Evolutionary conservation across 768 basidiomycete species (phyloP).

Genomic region (Lactarius hatsudake): DNA sequence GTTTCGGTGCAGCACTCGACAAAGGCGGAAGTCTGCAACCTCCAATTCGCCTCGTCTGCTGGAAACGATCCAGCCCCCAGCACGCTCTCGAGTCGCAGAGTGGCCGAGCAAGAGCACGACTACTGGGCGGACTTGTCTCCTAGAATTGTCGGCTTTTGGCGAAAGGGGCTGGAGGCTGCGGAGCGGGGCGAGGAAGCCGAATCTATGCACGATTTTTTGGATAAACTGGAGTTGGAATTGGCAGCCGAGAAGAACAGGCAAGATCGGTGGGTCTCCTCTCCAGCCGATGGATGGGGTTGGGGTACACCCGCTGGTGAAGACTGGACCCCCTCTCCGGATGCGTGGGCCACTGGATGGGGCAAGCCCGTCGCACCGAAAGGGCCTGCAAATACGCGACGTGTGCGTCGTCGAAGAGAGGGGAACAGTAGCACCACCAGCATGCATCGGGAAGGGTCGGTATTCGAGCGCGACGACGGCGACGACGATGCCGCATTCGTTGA

Average conservation of each 20-base stretch:
- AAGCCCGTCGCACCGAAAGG: background rate
- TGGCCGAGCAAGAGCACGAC: conserved; percentile 18
- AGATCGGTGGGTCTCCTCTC: conserved; percentile 8
- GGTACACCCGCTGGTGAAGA: conserved; percentile 20
- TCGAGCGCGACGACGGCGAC: conserved; percentile 11
- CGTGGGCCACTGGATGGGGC: conserved; percentile 17
- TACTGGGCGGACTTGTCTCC: conserved; percentile 26
- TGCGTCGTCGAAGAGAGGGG: conserved; percentile 12
- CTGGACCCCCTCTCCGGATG: conserved; percentile 21
- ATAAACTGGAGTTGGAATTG: conserved; percentile 21
- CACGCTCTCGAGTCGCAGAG: conserved; percentile 7
- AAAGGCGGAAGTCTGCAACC: conserved; percentile 21
- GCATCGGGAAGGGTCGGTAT: conserved; percentile 11
- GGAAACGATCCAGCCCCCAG: background rate
- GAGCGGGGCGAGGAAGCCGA: conserved; percentile 26
- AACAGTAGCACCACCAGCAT: conserved; percentile 24
- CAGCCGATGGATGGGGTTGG: conserved; percentile 23
- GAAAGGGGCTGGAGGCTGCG: conserved; percentile 22
- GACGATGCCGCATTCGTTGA: conserved; percentile 45
- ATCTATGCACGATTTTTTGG: conserved; percentile 25
- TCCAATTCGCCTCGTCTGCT: conserved; percentile 20
- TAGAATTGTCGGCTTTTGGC: conserved; percentile 24
- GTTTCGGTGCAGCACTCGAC: conserved; percentile 28
- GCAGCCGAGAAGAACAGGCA: conserved; percentile 6
- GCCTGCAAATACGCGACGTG: conserved; percentile 1